Conservation (phyloP, 768 basidiomycete species). For the Kwoniella bestiolae region DNA sequence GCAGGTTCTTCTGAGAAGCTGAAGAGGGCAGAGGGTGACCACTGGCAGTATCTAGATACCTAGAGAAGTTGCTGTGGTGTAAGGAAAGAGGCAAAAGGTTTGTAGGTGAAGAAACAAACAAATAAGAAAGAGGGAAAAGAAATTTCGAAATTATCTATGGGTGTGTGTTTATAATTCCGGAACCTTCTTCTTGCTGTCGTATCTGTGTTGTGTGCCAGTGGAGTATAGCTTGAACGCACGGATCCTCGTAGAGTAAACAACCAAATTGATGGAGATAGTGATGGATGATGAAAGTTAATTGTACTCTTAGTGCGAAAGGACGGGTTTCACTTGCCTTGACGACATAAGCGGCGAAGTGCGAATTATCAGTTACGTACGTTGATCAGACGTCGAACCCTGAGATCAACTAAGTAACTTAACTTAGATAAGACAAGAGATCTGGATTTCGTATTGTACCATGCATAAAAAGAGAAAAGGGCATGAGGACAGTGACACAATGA, state of each 20-base stretch:
- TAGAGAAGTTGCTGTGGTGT: neutral
- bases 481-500: no score
- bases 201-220: neutral
- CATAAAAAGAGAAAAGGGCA: no score
- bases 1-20: no score
- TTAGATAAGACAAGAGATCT: slow-evolving; percentile 9
- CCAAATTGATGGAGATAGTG: neutral
- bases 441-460: no score
- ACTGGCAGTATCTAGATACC: no score
- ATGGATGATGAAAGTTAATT: neutral
- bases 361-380: neutral
- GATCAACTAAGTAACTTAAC: neutral
- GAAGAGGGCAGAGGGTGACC: neutral
- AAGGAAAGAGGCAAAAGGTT: neutral
- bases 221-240: neutral
- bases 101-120: neutral
- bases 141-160: neutral
- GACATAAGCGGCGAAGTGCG: slow-evolving; percentile 6
- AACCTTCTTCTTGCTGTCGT: neutral
- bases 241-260: neutral
- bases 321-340: neutral
- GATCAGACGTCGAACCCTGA: neutral
- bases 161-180: neutral
- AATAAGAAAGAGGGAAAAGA: slow-evolving; percentile 1
- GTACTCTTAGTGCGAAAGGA: neutral